These are phyloP conservation scores for Vararia minispora DNA, from an alignment of 768 basidiomycete genomes.

Conservation along the genomic window DNA sequence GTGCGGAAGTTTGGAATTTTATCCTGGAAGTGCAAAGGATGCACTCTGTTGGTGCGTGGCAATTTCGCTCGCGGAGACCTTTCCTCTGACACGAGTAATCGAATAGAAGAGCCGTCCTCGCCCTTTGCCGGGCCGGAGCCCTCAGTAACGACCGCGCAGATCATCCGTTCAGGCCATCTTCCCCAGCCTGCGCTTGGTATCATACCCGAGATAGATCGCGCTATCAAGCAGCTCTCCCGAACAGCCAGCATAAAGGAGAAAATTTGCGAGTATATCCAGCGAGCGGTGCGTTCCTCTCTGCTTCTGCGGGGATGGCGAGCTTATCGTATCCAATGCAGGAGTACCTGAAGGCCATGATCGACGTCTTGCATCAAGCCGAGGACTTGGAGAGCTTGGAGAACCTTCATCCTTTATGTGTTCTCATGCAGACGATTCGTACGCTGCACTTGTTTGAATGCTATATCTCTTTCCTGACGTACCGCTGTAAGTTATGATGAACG, in stretches of 20 bases:
- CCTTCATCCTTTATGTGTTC: constrained; percentile 79
- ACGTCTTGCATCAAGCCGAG: constrained; percentile 81
- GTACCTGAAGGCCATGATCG: constrained; percentile 80
- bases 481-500: constrained; percentile 91
- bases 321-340: constrained; percentile 36
- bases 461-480: neutral
- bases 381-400: constrained; percentile 87
- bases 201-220: constrained; percentile 68
- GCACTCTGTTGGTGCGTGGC: constrained; percentile 50
- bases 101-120: constrained; percentile 48
- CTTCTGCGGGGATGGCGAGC: neutral
- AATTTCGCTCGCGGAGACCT: neutral
- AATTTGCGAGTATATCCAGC: constrained; percentile 82
- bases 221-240: constrained; percentile 64
- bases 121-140: constrained; percentile 47
- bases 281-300: constrained; percentile 47
- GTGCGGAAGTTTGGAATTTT: constrained; percentile 95
- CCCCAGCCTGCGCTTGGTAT: constrained; percentile 69
- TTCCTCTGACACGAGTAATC: constrained; percentile 12
- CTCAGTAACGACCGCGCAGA: constrained; percentile 46
- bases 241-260: constrained; percentile 69
- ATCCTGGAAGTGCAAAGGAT: constrained; percentile 78
- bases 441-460: neutral
- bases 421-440: constrained; percentile 83
- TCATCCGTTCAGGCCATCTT: constrained; percentile 62